Conservation (phyloP, 2,329 filamentous ascomycete genomes). For the Sarocladium oryzae region DNA sequence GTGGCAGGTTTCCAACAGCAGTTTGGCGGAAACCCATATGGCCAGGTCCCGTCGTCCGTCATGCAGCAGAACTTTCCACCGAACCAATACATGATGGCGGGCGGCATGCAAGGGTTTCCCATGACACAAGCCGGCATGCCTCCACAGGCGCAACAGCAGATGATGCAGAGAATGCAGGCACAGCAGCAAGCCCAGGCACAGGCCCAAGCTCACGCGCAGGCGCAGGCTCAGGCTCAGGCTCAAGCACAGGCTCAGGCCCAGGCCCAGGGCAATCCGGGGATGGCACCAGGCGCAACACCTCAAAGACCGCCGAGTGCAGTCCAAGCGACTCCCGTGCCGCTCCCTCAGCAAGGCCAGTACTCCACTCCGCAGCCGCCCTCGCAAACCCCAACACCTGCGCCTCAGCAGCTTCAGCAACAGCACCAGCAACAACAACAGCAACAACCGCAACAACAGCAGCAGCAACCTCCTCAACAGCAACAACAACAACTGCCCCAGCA, state of each 20-base stretch:
- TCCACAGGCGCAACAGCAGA: slow-evolving; percentile 37
- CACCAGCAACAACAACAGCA: slow-evolving; percentile 13
- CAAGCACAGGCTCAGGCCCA: slow-evolving; percentile 15
- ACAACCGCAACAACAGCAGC: slow-evolving; percentile 10
- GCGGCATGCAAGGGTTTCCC: slow-evolving; percentile 47
- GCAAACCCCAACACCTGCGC: slow-evolving; percentile 19
- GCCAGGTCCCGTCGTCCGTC: slow-evolving; percentile 42
- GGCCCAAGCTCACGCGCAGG: slow-evolving; percentile 14
- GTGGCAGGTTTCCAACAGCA: slow-evolving; percentile 54
- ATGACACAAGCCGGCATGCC: slow-evolving; percentile 48
- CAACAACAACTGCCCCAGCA: slow-evolving; percentile 21
- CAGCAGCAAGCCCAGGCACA: slow-evolving; percentile 15
- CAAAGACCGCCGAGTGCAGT: slow-evolving; percentile 27
- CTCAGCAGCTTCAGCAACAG: slow-evolving; percentile 21
- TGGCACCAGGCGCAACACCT: slow-evolving; percentile 25
- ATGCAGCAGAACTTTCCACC: slow-evolving; percentile 46
- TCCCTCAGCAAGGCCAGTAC: slow-evolving; percentile 25
- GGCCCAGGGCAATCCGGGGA: slow-evolving; percentile 16
- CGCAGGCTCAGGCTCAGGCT: slow-evolving; percentile 12
- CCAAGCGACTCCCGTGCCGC: slow-evolving; percentile 23
- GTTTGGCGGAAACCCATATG: slow-evolving; percentile 52
- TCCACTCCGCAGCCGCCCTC: slow-evolving; percentile 27
- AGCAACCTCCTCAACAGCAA: slow-evolving; percentile 12
- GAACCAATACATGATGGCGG: slow-evolving; percentile 43
- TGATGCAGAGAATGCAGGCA: slow-evolving; percentile 36